Evolutionary conservation across 2,329 filamentous ascomycete genomes (phyloP).

Genomic region (Aplosporella prunicola): DNA sequence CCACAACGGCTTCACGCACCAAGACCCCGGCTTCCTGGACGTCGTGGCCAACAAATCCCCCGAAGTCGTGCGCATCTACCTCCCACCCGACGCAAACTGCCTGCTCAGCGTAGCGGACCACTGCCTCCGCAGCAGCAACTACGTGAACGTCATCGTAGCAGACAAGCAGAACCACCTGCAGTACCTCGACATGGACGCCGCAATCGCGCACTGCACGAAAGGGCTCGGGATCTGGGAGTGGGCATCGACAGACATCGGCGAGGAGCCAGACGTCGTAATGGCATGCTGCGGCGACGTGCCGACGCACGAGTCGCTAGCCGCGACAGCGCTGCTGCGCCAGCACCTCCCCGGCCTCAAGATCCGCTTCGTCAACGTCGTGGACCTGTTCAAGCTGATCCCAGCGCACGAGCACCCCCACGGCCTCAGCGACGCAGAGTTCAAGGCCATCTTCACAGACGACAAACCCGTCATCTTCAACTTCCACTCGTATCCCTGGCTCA

Average conservation of each 20-base stretch:
- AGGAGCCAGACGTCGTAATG: constrained; percentile 66
- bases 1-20: constrained; percentile 76
- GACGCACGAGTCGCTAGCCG: constrained; percentile 65
- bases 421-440: constrained; percentile 56
- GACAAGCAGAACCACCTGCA: constrained; percentile 75
- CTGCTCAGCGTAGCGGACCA: constrained; percentile 68
- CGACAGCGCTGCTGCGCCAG: constrained; percentile 62
- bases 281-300: constrained; percentile 66
- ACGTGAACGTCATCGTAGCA: constrained; percentile 71
- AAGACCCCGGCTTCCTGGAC: constrained; percentile 72
- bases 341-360: constrained; percentile 64
- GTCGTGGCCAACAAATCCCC: constrained; percentile 72
- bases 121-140: constrained; percentile 63
- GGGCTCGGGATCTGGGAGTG: constrained; percentile 70
- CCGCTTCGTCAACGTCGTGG: constrained; percentile 70
- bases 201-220: constrained; percentile 67
- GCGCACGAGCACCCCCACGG: constrained; percentile 64
- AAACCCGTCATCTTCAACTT: constrained; percentile 74
- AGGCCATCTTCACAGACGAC: constrained; percentile 60
- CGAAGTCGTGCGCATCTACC: constrained; percentile 70
- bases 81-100: constrained; percentile 71
- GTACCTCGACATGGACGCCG: constrained; percentile 63
- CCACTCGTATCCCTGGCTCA: constrained; percentile 73
- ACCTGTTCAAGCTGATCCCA: constrained; percentile 71
- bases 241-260: constrained; percentile 57